These are phyloP conservation scores for Silybum marianum DNA, from an alignment of 129 eudicot species.

Conservation along the genomic window DNA sequence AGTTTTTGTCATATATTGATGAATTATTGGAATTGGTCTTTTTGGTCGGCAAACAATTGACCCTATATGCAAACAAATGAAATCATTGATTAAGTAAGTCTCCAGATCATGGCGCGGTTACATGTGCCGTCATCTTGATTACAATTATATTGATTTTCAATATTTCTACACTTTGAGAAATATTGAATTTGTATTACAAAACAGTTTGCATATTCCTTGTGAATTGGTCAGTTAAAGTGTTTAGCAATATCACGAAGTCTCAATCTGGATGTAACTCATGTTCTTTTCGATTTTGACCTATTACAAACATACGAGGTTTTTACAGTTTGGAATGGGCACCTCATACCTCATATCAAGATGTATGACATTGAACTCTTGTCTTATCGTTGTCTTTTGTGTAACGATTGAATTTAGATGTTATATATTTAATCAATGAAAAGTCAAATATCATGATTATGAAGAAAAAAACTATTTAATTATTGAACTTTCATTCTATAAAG, in stretches of 20 bases:
- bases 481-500: no score
- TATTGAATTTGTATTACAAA: neutral
- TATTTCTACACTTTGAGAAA: neutral
- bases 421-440: no score
- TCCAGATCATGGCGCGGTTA: neutral
- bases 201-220: neutral
- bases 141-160: neutral
- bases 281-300: no score
- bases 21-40: slow-evolving; percentile 1
- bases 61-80: slow-evolving; percentile 15
- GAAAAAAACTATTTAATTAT: no score
- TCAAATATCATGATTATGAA: neutral
- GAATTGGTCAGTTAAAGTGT: neutral
- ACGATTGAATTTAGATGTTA: no score
- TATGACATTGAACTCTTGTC: neutral
- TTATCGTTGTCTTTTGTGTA: no score
- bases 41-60: neutral
- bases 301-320: neutral
- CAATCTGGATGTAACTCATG: neutral
- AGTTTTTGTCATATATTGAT: neutral
- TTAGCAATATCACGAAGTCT: neutral
- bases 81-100: slow-evolving; percentile 10
- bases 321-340: no score
- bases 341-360: no score
- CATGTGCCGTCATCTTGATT: neutral